Evolutionary conservation across 148 eudicot genomes (phyloP).

Genomic region (Rhododendron kiyosumense): DNA sequence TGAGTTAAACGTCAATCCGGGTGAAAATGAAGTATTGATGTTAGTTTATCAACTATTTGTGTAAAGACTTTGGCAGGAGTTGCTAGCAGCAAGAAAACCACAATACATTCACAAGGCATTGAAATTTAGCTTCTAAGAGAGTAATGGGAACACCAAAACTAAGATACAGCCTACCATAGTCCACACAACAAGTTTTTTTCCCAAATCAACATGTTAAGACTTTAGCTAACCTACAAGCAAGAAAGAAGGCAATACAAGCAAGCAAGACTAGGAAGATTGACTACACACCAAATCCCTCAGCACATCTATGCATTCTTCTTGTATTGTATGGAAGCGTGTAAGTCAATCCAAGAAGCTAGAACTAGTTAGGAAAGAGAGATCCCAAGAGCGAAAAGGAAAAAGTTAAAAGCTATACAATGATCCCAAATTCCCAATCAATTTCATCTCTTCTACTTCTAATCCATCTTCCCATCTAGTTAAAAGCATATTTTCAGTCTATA

Average conservation of each 20-base stretch:
- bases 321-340: no score
- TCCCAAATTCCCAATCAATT: not conserved
- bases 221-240: not conserved
- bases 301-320: no score
- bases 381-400: no score
- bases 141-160: not conserved
- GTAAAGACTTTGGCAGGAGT: not conserved
- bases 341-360: no score
- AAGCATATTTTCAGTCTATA: not conserved
- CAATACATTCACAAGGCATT: not conserved
- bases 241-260: no score
- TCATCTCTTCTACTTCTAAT: not conserved
- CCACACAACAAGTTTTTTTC: slow-evolving; percentile 94
- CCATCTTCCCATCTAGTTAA: no score
- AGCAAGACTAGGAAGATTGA: no score
- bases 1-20: not conserved
- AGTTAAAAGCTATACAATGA: not conserved
- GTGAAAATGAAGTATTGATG: no score
- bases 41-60: no score
- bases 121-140: not conserved
- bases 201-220: not conserved
- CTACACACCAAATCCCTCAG: no score
- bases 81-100: not conserved
- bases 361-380: no score
- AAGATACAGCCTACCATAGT: slow-evolving; percentile 52